Base-by-base conservation (phyloP, 371 early-diverging fungal genomes). In the Lichtheimia hyalospora region DNA sequence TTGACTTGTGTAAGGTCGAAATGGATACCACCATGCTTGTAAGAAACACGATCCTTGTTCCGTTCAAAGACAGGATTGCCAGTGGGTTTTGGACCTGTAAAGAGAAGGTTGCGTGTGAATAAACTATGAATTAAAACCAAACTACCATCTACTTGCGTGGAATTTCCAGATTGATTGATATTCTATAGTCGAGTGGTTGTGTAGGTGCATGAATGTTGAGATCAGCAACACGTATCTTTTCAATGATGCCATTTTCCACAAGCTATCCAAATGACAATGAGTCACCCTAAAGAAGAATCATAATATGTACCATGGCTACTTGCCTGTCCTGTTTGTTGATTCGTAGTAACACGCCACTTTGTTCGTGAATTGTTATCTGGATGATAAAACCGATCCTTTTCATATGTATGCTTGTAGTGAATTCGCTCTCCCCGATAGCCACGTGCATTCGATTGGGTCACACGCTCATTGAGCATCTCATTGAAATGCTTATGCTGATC, bases 1-100 rank as follows among this genome's bases (percentile, higher is more conserved):
- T 84, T 83, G 48, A 90, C 92, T 66, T 90, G 89, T 0, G 92
- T 92, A 25, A 92, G 68, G 63, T 92, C 92, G 60, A 92, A 84
- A 46, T 83, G 84, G 59, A 89, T 83, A n/a, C 86, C 75, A 25
- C 86, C 85, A 67, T 89, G 90, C 40, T 78, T 73, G 54, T 92
- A 92, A 3, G 89, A 86, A 51, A 92, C 62, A 25, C 92, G 74
- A 61, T 92, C 89, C 65, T 92, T 92, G 58, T 84, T 77, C 5
- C 92, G 84, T 62, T 87, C 88, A 63, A 65, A 76, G 5, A 68
- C 61, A 7, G 73, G 75, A 6, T 52, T 52, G 10, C 68, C 60
- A 2, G 54, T 66, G 14, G 88, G 85, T 54, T 67, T 71, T 0
- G 51, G 14, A 12, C 64, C 73, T 64, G 43, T 13, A 8, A n/a